Evolutionary conservation across 495 filamentous ascomycete species (phyloP).

Genomic region (Penicillium antarcticum): DNA sequence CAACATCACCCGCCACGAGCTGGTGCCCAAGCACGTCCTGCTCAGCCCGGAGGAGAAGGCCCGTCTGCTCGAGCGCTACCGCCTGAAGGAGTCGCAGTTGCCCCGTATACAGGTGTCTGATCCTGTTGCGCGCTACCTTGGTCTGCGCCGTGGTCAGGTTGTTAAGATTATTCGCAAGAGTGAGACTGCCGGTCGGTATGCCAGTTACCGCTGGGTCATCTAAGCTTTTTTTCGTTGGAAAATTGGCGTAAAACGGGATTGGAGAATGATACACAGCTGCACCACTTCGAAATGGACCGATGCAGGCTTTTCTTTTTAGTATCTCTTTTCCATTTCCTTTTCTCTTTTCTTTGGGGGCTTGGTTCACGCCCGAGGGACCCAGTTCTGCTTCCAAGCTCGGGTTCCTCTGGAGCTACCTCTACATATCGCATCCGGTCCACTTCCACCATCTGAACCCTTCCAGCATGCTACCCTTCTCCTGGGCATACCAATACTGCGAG

Average conservation of each 20-base stretch:
- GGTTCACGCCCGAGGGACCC: not conserved
- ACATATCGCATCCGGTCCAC: slow-evolving; percentile 10
- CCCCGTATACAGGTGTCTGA: slow-evolving; percentile 88
- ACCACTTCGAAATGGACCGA: not conserved
- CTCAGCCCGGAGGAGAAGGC: slow-evolving; percentile 87
- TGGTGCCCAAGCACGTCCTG: slow-evolving; percentile 90
- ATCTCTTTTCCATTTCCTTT: not conserved
- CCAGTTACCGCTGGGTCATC: slow-evolving; percentile 64
- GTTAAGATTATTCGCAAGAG: slow-evolving; percentile 95
- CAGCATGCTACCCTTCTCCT: not conserved
- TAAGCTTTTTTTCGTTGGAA: slow-evolving; percentile 25
- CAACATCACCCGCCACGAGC: slow-evolving; percentile 97
- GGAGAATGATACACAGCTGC: not conserved
- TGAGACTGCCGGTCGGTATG: slow-evolving; percentile 56
- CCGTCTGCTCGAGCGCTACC: slow-evolving; percentile 77
- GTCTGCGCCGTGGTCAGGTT: slow-evolving; percentile 88
- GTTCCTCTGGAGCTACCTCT: no score
- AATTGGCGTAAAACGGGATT: not conserved
- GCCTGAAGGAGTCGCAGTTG: slow-evolving; percentile 94
- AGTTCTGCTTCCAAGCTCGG: not conserved
- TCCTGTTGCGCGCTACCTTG: slow-evolving; percentile 88
- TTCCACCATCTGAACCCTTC: not conserved
- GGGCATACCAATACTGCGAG: not conserved
- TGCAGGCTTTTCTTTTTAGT: not conserved
- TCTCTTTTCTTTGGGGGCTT: not conserved